These are phyloP conservation scores for Platanthera guangdongensis DNA, from an alignment of 106 monocot genomes.

Conservation along the genomic window DNA sequence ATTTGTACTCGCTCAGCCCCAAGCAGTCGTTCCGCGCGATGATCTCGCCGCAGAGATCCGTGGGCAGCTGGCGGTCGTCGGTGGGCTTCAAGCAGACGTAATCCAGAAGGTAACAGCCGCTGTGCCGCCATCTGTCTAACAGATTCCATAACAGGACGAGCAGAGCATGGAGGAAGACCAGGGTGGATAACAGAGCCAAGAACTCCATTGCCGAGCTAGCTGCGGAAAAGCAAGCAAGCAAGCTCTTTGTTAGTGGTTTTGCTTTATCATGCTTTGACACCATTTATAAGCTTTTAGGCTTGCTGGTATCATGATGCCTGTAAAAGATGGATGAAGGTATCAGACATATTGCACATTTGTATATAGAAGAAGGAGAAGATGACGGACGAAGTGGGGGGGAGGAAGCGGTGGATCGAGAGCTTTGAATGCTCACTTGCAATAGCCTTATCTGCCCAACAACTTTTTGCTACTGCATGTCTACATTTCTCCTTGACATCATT, in stretches of 20 bases:
- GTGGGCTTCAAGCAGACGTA: constrained; percentile 50
- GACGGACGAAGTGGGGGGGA: not conserved
- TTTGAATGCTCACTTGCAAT: not conserved
- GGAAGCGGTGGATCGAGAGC: not conserved
- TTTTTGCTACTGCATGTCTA: not conserved
- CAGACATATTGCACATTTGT: not conserved
- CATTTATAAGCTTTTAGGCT: no score
- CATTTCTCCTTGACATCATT: not conserved
- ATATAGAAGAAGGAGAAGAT: not conserved
- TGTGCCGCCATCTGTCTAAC: constrained; percentile 10
- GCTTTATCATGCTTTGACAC: not conserved
- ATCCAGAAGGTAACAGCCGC: constrained; percentile 54
- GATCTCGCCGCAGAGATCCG: constrained; percentile 52
- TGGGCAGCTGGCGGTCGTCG: constrained; percentile 59
- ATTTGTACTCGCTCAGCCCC: constrained; percentile 53
- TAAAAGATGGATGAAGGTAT: no score
- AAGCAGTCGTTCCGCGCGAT: constrained; percentile 38
- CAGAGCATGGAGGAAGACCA: constrained; percentile 12
- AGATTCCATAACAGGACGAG: constrained; percentile 14
- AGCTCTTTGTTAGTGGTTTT: not conserved
- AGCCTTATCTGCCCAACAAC: constrained; percentile 3
- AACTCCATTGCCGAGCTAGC: not conserved
- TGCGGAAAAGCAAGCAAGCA: no score
- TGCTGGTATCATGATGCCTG: no score
- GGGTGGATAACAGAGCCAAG: not conserved